Percentiles rank a stretch among this genome's conserved stretches.
These are phyloP conservation scores for Colletotrichum brevisporum DNA, from an alignment of 2,329 filamentous ascomycete genomes.

Conservation along the genomic window DNA sequence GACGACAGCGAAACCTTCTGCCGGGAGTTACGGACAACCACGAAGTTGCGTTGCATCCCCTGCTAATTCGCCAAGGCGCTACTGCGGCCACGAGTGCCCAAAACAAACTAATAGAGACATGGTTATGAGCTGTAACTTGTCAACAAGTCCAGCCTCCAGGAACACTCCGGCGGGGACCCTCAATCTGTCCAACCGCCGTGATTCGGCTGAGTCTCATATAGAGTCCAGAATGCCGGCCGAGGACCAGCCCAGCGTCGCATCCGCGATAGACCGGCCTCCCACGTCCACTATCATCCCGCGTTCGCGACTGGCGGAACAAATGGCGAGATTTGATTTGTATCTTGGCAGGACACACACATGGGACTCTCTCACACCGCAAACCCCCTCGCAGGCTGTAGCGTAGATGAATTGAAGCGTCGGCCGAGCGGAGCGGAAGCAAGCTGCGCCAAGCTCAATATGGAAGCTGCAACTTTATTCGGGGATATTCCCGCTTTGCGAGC, in stretches of 20 bases:
- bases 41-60: slow-evolving; percentile 1
- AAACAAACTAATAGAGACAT: slow-evolving; percentile 5
- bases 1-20: slow-evolving; percentile 8
- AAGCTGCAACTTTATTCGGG: neutral
- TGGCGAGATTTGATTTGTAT: neutral
- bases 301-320: slow-evolving; percentile 37
- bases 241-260: slow-evolving; percentile 13
- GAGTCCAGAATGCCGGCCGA: slow-evolving; percentile 10
- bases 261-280: neutral
- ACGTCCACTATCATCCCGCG: neutral
- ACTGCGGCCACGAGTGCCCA: slow-evolving; percentile 21
- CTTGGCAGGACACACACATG: slow-evolving; percentile 22
- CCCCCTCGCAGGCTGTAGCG: too few relatives aligned
- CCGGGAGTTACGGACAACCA: slow-evolving; percentile 15
- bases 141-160: neutral
- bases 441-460: slow-evolving; percentile 2
- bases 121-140: too few relatives aligned
- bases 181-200: neutral
- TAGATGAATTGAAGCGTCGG: slow-evolving; percentile 24
- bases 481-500: slow-evolving; percentile 2
- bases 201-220: slow-evolving; percentile 25
- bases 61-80: slow-evolving; percentile 30
- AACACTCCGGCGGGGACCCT: neutral
- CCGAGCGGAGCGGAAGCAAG: slow-evolving; percentile 32
- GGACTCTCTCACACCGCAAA: too few relatives aligned